Base-by-base conservation (phyloP, 331 rosid genomes). In the Ulmus americana region DNA sequence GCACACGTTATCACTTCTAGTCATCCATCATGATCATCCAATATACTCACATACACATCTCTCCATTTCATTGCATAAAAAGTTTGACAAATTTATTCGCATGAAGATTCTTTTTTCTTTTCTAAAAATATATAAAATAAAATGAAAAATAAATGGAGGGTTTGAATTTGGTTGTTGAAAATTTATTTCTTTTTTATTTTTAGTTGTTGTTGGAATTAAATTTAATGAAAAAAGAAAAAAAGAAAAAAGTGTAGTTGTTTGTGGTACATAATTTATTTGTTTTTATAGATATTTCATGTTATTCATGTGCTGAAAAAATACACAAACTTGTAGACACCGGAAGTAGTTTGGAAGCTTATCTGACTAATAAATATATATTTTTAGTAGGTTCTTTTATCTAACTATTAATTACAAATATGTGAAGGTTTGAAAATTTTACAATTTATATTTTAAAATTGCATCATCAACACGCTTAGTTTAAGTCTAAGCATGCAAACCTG, bases 121-220 rank as follows among this genome's bases (percentile, higher is more conserved):
- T 28, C 4, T 28, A 28, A 28, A 28, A 28, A 28, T 28, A 28
- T 28, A 53, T 6, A 18, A 50, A 50, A 50, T 1, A 14, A 4
- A 50, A 49, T 5, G 16, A 50, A 5, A 5, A n/a, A 5, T 13
- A n/a, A 6, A 56, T 13, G 35, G 39, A 65, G 53, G 50, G 53
- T 39, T 65, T 45, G 42, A 16, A 61, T 65, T 65, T 65, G 60
- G 61, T 50, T 65, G 61, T 39, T 10, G 55, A 51, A n/a, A 5
- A 15, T 5, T 55, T 52, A 13, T 50, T 55, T 16, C 18, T 59
- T 65, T 45, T 50, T 39, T 35, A 5, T 8, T 65, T 65, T 53
- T 46, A 28, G 6, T 7, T 63, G 54, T 49, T 49, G 13, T 13
- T 3, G 35, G 3, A 28, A 28, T 28, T 28, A 28, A 28, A 28